A percentile compares a stretch with the other conserved stretches of the same genome.
Evolutionary conservation across 176 grass and related monocot genomes (phyloP).

Genomic region (Carex cristatella): DNA sequence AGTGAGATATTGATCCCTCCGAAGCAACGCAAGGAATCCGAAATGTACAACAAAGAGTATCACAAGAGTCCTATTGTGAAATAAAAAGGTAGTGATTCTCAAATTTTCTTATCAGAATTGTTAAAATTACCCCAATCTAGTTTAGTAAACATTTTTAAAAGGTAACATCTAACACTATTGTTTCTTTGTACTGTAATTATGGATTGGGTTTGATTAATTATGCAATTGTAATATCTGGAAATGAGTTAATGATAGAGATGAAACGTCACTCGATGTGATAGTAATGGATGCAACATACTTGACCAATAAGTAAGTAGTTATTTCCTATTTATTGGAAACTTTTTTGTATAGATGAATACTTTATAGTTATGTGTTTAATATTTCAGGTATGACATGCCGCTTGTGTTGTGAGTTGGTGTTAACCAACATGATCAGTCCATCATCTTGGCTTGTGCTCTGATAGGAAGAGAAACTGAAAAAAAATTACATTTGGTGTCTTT

Average conservation of each 20-base stretch:
- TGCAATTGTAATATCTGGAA: conserved; percentile 70
- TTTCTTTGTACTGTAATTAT: conserved; percentile 12
- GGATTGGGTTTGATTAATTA: conserved; percentile 86
- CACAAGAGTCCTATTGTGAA: conserved; percentile 85
- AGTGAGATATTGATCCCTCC: conserved; percentile 34
- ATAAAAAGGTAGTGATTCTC: conserved; percentile 58
- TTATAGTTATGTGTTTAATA: too few relatives aligned
- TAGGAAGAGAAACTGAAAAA: too few relatives aligned
- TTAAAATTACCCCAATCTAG: background rate
- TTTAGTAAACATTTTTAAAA: background rate
- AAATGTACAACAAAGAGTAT: background rate
- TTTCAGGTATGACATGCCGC: too few relatives aligned
- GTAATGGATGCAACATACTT: too few relatives aligned
- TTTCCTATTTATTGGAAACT: too few relatives aligned
- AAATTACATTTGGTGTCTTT: too few relatives aligned
- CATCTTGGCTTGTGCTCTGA: too few relatives aligned
- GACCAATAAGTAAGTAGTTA: too few relatives aligned
- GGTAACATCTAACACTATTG: background rate
- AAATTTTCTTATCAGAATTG: conserved; percentile 9
- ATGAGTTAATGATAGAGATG: conserved; percentile 85
- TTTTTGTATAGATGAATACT: too few relatives aligned
- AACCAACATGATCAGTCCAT: too few relatives aligned
- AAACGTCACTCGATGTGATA: conserved; percentile 65
- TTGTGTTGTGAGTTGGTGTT: too few relatives aligned
- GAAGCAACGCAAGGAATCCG: conserved; percentile 40